Evolutionary conservation across 83 land plant genomes (phyloP).

Genomic region (Picea abies): DNA sequence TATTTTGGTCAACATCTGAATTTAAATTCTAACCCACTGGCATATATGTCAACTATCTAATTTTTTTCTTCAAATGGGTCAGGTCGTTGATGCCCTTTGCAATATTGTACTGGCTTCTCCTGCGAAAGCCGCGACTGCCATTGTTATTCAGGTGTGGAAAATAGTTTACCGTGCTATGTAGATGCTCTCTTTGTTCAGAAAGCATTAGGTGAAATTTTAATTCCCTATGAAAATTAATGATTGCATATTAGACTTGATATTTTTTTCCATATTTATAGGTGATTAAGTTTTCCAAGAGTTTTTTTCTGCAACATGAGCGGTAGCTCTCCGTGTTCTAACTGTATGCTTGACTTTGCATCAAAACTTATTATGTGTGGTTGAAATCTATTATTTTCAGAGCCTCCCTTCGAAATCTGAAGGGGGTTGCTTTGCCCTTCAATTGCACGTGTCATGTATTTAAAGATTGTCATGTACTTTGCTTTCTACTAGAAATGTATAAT

Average conservation of each 20-base stretch:
- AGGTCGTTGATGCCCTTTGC: conserved; percentile 94
- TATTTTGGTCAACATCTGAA: background rate
- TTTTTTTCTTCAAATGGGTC: conserved; percentile 9
- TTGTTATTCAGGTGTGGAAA: conserved; percentile 74
- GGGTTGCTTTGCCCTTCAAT: background rate
- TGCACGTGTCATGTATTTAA: background rate
- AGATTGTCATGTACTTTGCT: background rate
- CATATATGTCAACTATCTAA: background rate
- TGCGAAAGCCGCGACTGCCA: conserved; percentile 73
- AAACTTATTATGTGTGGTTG: background rate
- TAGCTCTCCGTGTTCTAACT: background rate
- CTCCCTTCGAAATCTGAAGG: background rate
- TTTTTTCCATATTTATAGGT: background rate
- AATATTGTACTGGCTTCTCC: conserved; percentile 83
- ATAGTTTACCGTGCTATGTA: background rate
- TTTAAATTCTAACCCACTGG: too few species aligned
- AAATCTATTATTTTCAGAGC: background rate
- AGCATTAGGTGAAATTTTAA: background rate
- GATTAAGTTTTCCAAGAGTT: conserved; percentile 16
- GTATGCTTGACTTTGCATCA: conserved; percentile 9
- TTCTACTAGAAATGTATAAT: background rate
- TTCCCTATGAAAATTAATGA: background rate
- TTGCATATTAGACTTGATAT: background rate
- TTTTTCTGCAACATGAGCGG: conserved; percentile 10
- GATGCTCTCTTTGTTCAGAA: background rate